Evolutionary conservation across 768 basidiomycete species (phyloP), one percentile per base, ranked within the genome.

Genomic region (Auriscalpium vulgare): DNA sequence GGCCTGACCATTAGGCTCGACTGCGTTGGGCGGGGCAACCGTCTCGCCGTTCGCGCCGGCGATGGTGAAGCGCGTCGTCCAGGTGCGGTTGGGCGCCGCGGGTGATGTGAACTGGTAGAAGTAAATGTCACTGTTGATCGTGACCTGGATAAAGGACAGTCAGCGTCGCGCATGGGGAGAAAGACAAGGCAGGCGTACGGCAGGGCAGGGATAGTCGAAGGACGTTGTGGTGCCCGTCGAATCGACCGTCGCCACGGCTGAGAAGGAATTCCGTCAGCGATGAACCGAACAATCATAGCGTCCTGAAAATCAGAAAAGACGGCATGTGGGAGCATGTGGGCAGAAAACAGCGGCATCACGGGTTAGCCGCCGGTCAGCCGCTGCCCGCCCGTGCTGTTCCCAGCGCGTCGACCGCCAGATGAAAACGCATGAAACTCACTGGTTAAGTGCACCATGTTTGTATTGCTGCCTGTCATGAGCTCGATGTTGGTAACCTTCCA

Each of bases 31-130:
- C 0, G 88, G 75, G 4, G 81, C 63, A 3, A 74, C 74, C 51
- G 76, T 72, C 8, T 69, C 59, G 11, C 80, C 82, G 23, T 67
- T 61, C 4, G 76, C 47, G 37, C 75, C 78, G 3, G 84, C 81
- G 64, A 92, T 88, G 37, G 84, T 73, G 75, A 90, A 91, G 21
- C 90, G 85, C 14, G 80, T 82, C 2, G 88, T 87, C 90, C 90
- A 92, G 21, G 63, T 60, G 37, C 72, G 67, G 65, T 72, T 65
- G 38, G 69, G 1, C 0, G 79, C 65, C 7, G 58, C 63, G 0
- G 77, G 70, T 1, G 80, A 69, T 14, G 79, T 73, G 74, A 87
- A 91, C 63, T 90, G 87, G 69, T 88, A 88, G 74, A 91, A 91
- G 73, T 90, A 91, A 60, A 91, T 82, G 38, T 81, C 65, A 2